phyloP scores from a whole-genome alignment of 2,329 filamentous ascomycete species.

The Eurotiales sp. region DNA sequence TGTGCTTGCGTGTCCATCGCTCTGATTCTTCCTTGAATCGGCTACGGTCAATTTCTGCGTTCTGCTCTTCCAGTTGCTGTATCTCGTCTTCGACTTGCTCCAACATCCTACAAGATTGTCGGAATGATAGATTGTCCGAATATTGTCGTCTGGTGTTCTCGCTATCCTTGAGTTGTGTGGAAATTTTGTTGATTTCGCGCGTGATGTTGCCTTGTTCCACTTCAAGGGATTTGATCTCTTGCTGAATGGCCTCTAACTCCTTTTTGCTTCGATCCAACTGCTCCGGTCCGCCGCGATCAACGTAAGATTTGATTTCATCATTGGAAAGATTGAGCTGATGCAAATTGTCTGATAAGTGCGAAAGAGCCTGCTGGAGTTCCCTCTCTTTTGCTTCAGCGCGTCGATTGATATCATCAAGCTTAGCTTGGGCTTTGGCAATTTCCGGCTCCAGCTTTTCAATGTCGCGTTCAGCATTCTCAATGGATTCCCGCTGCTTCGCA shows the following conservation, averaged over 20 bases:
- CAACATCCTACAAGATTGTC: constrained; percentile 68
- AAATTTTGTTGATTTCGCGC: constrained; percentile 70
- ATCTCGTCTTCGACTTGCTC: constrained; percentile 68
- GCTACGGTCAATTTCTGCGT: constrained; percentile 77
- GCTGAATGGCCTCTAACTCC: constrained; percentile 65
- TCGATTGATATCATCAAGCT: constrained; percentile 71
- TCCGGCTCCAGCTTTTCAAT: constrained; percentile 71
- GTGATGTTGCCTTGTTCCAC: constrained; percentile 65
- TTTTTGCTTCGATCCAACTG: constrained; percentile 67
- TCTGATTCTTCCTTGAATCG: constrained; percentile 68
- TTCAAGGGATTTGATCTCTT: constrained; percentile 62
- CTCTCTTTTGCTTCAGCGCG: constrained; percentile 70
- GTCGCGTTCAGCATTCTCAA: constrained; percentile 67
- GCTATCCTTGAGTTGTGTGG: constrained; percentile 71
- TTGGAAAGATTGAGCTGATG: constrained; percentile 73
- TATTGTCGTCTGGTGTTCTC: constrained; percentile 84
- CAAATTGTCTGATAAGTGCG: constrained; percentile 68
- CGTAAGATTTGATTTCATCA: constrained; percentile 73
- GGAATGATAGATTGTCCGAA: constrained; percentile 80
- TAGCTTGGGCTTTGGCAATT: constrained; percentile 69
- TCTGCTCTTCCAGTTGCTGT: constrained; percentile 67
- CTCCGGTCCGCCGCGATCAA: constrained; percentile 68
- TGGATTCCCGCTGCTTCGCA: constrained; percentile 63
- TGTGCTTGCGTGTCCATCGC: constrained; percentile 63
- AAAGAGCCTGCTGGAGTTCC: constrained; percentile 66